Conservation (phyloP, 2,329 filamentous ascomycete species). For the Cryoendolithus antarcticus region DNA sequence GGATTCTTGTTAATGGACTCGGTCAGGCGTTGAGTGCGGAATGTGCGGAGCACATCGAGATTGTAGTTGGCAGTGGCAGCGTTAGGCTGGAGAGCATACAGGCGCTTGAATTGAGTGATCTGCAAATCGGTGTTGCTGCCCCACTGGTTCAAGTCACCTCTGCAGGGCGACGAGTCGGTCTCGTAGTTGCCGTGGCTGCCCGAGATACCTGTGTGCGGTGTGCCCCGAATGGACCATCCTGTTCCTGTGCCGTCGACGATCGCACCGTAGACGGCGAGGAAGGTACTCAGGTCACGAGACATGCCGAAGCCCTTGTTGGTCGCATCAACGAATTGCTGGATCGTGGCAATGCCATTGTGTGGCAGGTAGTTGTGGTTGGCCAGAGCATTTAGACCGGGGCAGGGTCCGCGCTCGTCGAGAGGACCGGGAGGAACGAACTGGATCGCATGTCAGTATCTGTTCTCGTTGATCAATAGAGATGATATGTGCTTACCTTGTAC, state of each 20-base stretch:
- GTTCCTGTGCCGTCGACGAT: conserved; percentile 17
- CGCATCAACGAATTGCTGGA: conserved; percentile 21
- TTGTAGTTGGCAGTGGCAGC: conserved; percentile 12
- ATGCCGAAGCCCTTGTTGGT: conserved; percentile 22
- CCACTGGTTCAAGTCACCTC: conserved; percentile 20
- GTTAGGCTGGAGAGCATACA: conserved; percentile 16
- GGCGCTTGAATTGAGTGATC: conserved; percentile 16
- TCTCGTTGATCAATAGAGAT: conserved; percentile 4
- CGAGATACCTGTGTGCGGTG: conserved; percentile 15
- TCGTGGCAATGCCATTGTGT: conserved; percentile 22
- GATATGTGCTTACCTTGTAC: too few species aligned
- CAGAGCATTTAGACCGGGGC: conserved; percentile 23
- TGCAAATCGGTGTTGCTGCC: conserved; percentile 17
- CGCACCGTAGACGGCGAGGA: conserved; percentile 22
- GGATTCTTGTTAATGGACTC: conserved; percentile 19
- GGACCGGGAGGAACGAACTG: conserved; percentile 16
- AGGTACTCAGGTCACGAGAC: conserved; percentile 19
- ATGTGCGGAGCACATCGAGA: conserved; percentile 4
- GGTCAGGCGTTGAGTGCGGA: conserved; percentile 1
- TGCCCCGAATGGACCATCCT: conserved; percentile 21
- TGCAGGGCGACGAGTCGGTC: conserved; percentile 22
- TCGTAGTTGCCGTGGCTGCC: conserved; percentile 26
- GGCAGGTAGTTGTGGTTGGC: conserved; percentile 23
- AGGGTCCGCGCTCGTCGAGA: conserved; percentile 20
- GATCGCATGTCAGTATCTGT: conserved; percentile 11